Base-by-base conservation (phyloP, 2,329 filamentous ascomycete genomes). In the Aspergillus japonicus region DNA sequence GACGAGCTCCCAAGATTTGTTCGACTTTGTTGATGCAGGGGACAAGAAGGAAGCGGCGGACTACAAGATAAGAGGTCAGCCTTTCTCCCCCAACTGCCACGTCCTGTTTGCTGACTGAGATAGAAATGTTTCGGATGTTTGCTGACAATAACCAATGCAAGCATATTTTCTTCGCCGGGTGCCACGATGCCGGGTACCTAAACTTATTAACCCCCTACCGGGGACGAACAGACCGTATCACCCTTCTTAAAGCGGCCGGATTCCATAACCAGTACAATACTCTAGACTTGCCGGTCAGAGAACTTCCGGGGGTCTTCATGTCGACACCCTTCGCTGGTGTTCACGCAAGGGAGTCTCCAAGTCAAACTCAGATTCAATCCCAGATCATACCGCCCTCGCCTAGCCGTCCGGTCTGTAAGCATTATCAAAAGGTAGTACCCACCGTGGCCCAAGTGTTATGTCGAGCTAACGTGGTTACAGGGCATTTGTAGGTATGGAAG, bases 111-210 rank as follows among this genome's bases (percentile, higher is more conserved):
- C 60, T 63, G 10, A 58, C 51, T 1, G 35, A 69, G 48, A 60
- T 73, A 75, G 73, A 74, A 64, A 71, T 71, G 61, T 74, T 76
- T 56, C 70, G 68, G 3, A 75, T 87, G 1, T 86, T 85, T 61
- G 81, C 79, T 35, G 82, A 86, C 50, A 85, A 84, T 64, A 74
- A 79, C 3, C 83, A 87, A 66, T 89, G 87, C 75, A 85, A 84
- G 64, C 86, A 87, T 68, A 85, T 89, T 39, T 85, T 84, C 67
- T 85, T 87, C 59, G 87, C 85, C 5, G 85, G 82, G 44, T 88
- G 86, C 66, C 85, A 88, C 64, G 84, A 88, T 64, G 77, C 77
- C 24, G 81, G 82, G 54, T 87, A 88, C 68, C 73, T 86, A 50
- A 80, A 83, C 7, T 78, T 86, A 51, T 74, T 89, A 26, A 82